phyloP scores from a whole-genome alignment of 2,329 filamentous ascomycete species.

The Tolypocladium nubicola region DNA sequence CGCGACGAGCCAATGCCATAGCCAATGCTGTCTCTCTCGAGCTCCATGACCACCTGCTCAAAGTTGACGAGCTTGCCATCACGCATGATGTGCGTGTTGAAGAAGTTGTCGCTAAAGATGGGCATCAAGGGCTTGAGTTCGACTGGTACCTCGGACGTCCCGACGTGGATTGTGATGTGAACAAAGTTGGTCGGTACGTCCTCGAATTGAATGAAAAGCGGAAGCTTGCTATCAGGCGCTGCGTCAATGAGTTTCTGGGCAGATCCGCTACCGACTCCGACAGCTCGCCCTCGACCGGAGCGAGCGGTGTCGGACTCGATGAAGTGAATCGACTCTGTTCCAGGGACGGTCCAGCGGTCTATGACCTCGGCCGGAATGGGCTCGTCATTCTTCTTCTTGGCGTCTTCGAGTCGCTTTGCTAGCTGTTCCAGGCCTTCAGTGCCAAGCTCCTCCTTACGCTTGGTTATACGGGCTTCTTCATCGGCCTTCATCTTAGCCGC shows the following conservation, averaged over 20 bases:
- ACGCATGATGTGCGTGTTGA: conserved; percentile 76
- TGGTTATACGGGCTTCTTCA: conserved; percentile 68
- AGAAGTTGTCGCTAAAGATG: conserved; percentile 86
- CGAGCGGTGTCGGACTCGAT: conserved; percentile 80
- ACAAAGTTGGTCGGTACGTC: conserved; percentile 91
- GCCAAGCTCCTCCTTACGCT: conserved; percentile 70
- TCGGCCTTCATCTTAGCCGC: conserved; percentile 72
- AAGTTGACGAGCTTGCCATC: conserved; percentile 73
- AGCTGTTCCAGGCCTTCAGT: conserved; percentile 70
- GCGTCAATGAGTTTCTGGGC: conserved; percentile 69
- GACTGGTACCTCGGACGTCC: conserved; percentile 66
- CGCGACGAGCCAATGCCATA: conserved; percentile 64
- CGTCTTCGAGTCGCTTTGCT: conserved; percentile 64
- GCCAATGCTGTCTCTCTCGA: conserved; percentile 84
- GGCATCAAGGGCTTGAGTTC: conserved; percentile 74
- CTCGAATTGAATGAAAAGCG: conserved; percentile 94
- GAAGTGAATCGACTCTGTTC: conserved; percentile 87
- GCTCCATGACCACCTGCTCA: conserved; percentile 81
- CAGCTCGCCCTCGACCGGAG: conserved; percentile 62
- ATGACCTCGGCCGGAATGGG: conserved; percentile 77
- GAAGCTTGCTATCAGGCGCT: conserved; percentile 48
- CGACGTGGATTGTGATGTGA: conserved; percentile 70
- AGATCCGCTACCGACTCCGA: conserved; percentile 56
- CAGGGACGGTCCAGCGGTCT: conserved; percentile 70
- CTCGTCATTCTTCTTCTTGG: conserved; percentile 80